Conservation (phyloP, 176 grass and related monocot species). For the Zoysia pacifica region DNA sequence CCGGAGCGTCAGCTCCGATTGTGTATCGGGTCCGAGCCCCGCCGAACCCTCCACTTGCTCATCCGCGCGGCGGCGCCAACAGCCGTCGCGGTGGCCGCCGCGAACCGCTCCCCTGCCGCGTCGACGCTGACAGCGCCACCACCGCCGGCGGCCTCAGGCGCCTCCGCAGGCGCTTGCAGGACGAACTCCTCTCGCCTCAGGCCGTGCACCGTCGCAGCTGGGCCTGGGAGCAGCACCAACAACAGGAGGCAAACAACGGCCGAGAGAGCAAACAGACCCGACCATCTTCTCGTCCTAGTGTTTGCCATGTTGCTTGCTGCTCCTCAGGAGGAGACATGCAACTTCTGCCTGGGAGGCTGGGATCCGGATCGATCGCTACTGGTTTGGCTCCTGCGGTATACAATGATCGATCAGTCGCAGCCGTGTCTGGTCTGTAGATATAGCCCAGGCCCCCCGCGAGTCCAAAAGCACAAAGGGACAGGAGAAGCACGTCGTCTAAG, state of each 20-base stretch:
- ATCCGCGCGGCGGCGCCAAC: conserved; percentile 33
- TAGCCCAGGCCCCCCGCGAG: conserved; percentile 41
- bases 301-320: conserved; percentile 42
- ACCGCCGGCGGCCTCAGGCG: not conserved
- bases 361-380: not conserved
- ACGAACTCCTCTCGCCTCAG: conserved; percentile 42
- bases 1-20: conserved; percentile 46
- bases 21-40: conserved; percentile 66
- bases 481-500: conserved; percentile 51
- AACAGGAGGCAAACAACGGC: conserved; percentile 44
- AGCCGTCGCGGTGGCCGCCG: not conserved
- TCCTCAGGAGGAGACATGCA: conserved; percentile 47
- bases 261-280: conserved; percentile 22
- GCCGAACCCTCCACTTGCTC: conserved; percentile 63
- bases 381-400: conserved; percentile 24
- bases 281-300: conserved; percentile 11
- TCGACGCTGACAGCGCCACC: conserved; percentile 4
- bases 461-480: conserved; percentile 58
- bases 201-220: conserved; percentile 21
- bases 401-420: conserved; percentile 47
- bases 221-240: not conserved
- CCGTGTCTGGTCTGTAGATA: conserved; percentile 52
- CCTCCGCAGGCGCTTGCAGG: not conserved
- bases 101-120: conserved; percentile 22
- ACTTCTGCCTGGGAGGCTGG: not conserved